A percentile compares a stretch with the other conserved stretches of the same genome.
phyloP scores from a whole-genome alignment of 2,329 filamentous ascomycete genomes.

The Periconia macrospinosa region DNA sequence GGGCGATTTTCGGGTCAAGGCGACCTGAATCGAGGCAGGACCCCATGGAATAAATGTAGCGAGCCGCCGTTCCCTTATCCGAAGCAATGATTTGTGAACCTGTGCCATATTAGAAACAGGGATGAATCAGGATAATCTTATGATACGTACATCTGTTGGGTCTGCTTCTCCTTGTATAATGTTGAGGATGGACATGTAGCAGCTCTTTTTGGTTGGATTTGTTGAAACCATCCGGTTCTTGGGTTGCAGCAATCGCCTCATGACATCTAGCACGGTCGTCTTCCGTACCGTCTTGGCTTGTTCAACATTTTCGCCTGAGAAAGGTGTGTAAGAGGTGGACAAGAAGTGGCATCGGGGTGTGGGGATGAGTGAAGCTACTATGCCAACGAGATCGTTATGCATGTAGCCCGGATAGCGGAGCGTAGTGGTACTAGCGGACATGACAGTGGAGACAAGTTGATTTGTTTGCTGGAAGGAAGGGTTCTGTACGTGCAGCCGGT shows the following conservation, averaged over 20 bases:
- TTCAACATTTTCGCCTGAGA: slow-evolving; percentile 93
- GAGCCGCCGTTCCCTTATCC: slow-evolving; percentile 89
- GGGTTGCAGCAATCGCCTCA: slow-evolving; percentile 90
- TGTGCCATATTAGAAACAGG: slow-evolving; percentile 24
- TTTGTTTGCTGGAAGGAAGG: slow-evolving; percentile 98
- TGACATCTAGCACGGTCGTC: slow-evolving; percentile 96
- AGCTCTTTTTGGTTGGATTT: slow-evolving; percentile 92
- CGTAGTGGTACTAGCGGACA: slow-evolving; percentile 97
- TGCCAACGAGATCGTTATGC: slow-evolving; percentile 98
- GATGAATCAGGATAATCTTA: neutral
- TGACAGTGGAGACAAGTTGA: slow-evolving; percentile 91
- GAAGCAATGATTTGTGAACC: slow-evolving; percentile 94
- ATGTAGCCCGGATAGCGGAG: slow-evolving; percentile 97
- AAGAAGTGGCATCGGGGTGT: slow-evolving; percentile 97
- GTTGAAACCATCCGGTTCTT: slow-evolving; percentile 99
- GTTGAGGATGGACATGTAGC: slow-evolving; percentile 98
- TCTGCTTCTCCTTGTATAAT: slow-evolving; percentile 99
- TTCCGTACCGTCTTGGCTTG: slow-evolving; percentile 97
- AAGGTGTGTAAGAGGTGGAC: slow-evolving; percentile 97
- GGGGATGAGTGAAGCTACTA: slow-evolving; percentile 92
- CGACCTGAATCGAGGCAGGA: slow-evolving; percentile 95
- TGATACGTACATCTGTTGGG: slow-evolving; percentile 73
- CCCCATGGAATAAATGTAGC: slow-evolving; percentile 99
- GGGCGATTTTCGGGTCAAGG: slow-evolving; percentile 92
- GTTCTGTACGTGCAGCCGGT: slow-evolving; percentile 90